These are phyloP conservation scores for Prunella vulgaris DNA, from an alignment of 257 asterid species.

Conservation along the genomic window DNA sequence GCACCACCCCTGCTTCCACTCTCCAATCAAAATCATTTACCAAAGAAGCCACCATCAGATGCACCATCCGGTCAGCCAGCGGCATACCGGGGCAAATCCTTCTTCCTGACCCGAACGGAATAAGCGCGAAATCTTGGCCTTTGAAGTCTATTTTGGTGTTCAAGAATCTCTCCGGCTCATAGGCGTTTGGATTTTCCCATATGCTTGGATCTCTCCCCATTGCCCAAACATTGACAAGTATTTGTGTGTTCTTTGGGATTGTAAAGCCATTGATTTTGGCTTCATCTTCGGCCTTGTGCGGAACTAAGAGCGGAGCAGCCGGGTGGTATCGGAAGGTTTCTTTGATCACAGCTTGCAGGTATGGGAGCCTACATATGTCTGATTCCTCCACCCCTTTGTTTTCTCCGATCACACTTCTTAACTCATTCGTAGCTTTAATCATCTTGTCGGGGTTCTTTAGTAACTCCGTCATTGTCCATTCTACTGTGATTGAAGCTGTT, in stretches of 20 bases:
- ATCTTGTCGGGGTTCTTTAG: background rate
- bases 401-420: background rate
- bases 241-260: background rate
- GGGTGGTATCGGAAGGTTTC: background rate
- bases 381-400: background rate
- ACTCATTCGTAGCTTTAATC: background rate
- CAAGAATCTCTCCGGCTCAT: constrained; percentile 31
- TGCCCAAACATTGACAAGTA: constrained; percentile 20
- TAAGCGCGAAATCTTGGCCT: constrained; percentile 31
- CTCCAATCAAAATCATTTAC: constrained; percentile 31
- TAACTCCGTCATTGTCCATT: background rate
- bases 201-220: constrained; percentile 26
- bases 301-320: background rate
- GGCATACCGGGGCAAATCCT: constrained; percentile 32
- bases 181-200: constrained; percentile 28
- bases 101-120: constrained; percentile 30
- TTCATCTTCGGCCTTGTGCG: background rate
- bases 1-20: background rate
- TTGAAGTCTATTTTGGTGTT: constrained; percentile 2
- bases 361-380: background rate
- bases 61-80: constrained; percentile 27
- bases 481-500: background rate
- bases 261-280: background rate
- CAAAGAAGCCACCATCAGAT: constrained; percentile 27
- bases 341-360: background rate